A percentile compares a stretch with the other conserved stretches of the same genome.
phyloP scores from a whole-genome alignment of 305 asterid species.

The Fraxinus latifolia region DNA sequence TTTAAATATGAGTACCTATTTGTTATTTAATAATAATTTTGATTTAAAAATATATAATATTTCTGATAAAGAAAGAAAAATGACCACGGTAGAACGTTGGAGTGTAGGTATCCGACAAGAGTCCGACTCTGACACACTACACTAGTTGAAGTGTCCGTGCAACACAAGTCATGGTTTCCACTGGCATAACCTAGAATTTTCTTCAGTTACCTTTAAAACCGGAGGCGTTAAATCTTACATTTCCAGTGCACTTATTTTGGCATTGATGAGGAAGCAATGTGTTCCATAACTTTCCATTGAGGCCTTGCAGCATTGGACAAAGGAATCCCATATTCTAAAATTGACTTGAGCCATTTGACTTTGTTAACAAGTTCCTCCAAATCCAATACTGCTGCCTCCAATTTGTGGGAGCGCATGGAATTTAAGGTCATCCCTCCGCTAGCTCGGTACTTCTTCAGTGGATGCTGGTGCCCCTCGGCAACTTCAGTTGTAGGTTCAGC shows the following conservation, averaged over 20 bases:
- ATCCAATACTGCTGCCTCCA: constrained; percentile 49
- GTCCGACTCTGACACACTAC: neutral
- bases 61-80: neutral
- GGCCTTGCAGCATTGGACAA: constrained; percentile 28
- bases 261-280: constrained; percentile 3
- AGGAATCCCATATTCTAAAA: constrained; percentile 31
- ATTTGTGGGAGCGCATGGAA: constrained; percentile 28
- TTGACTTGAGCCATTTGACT: constrained; percentile 51
- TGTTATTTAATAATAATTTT: no score
- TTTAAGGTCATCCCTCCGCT: constrained; percentile 21
- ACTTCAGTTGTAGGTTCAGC: constrained; percentile 19
- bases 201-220: neutral
- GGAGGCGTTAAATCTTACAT: neutral
- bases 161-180: neutral
- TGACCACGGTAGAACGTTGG: neutral
- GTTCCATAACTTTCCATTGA: constrained; percentile 29
- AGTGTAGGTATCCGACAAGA: neutral
- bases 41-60: neutral
- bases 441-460: constrained; percentile 21
- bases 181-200: neutral
- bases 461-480: constrained; percentile 18
- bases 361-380: constrained; percentile 52
- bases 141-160: neutral
- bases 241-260: constrained; percentile 8
- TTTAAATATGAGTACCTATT: neutral